These are phyloP conservation scores for Fusarium setosum DNA, from an alignment of 2,329 filamentous ascomycete genomes.

Conservation along the genomic window DNA sequence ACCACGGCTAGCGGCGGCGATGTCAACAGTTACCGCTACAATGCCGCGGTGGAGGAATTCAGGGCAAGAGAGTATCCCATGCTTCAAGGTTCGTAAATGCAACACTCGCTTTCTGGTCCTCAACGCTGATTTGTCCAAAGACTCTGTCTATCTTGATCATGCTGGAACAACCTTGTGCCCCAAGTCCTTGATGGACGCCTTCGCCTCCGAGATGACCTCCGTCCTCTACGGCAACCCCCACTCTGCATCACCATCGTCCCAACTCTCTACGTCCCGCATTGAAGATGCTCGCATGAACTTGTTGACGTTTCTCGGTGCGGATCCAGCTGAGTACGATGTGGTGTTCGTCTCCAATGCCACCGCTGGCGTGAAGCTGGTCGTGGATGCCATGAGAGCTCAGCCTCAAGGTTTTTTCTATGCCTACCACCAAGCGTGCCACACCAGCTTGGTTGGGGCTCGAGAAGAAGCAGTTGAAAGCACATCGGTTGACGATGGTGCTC, in stretches of 20 bases:
- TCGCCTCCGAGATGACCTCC: conserved; percentile 80
- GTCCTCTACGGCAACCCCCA: conserved; percentile 93
- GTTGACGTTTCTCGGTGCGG: conserved; percentile 82
- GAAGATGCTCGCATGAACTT: conserved; percentile 80
- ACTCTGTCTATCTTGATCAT: conserved; percentile 88
- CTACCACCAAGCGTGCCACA: conserved; percentile 88
- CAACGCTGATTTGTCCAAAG: conserved; percentile 55
- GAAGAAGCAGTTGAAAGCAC: conserved; percentile 73
- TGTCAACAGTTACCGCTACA: conserved; percentile 58
- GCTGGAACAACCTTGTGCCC: conserved; percentile 89
- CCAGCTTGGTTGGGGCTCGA: conserved; percentile 84
- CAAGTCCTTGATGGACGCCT: conserved; percentile 83
- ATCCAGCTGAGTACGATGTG: conserved; percentile 84
- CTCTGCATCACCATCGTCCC: conserved; percentile 84
- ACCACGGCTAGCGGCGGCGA: neutral
- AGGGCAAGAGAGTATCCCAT: conserved; percentile 74
- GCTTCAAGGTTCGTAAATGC: conserved; percentile 66
- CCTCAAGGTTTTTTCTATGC: conserved; percentile 81
- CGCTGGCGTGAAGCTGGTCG: conserved; percentile 87
- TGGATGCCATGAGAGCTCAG: conserved; percentile 78
- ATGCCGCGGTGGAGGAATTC: conserved; percentile 67
- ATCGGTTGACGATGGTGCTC: conserved; percentile 75
- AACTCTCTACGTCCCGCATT: conserved; percentile 77
- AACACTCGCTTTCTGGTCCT: neutral
- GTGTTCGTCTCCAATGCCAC: conserved; percentile 95